A percentile compares a stretch with the other conserved stretches of the same genome.
phyloP scores from a whole-genome alignment of 306 rosid species.

The Calophaca sinica region DNA sequence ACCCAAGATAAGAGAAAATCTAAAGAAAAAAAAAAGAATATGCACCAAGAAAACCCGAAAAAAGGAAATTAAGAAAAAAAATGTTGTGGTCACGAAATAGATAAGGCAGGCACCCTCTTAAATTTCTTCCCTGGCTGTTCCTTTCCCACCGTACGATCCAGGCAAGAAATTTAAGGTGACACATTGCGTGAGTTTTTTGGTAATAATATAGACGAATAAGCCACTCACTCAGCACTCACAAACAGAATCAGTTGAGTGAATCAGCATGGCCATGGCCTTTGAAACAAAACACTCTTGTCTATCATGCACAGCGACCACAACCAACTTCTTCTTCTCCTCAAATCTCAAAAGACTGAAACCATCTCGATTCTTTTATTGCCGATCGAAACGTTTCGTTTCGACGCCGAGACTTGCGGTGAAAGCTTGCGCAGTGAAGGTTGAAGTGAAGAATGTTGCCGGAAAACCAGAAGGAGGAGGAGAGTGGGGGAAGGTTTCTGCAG shows the following conservation, averaged over 20 bases:
- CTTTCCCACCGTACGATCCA: constrained; percentile 2
- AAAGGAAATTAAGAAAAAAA: not conserved
- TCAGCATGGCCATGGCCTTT: constrained; percentile 49
- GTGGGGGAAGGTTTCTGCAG: constrained; percentile 94
- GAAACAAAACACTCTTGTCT: constrained; percentile 46
- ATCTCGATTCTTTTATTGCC: constrained; percentile 52
- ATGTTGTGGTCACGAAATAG: constrained; percentile 48
- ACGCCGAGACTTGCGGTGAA: constrained; percentile 52
- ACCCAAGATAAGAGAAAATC: no score
- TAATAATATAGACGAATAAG: constrained; percentile 2
- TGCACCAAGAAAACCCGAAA: not conserved
- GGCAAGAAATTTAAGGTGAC: constrained; percentile 23
- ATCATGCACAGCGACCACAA: constrained; percentile 46
- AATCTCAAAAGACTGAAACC: constrained; percentile 48
- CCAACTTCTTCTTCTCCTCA: constrained; percentile 49
- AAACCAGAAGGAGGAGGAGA: constrained; percentile 45
- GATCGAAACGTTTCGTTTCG: constrained; percentile 50
- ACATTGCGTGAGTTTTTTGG: constrained; percentile 9
- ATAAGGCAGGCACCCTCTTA: constrained; percentile 47
- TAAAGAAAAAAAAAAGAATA: not conserved
- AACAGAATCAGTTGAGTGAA: constrained; percentile 35
- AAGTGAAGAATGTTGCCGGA: constrained; percentile 55
- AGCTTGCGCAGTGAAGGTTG: constrained; percentile 66
- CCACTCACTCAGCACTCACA: constrained; percentile 52
- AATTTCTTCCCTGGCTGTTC: constrained; percentile 7